A percentile compares a stretch with the other conserved stretches of the same genome.
These are phyloP conservation scores for Starmerella etchellsii DNA, from an alignment of 805 yeast species.

Conservation along the genomic window DNA sequence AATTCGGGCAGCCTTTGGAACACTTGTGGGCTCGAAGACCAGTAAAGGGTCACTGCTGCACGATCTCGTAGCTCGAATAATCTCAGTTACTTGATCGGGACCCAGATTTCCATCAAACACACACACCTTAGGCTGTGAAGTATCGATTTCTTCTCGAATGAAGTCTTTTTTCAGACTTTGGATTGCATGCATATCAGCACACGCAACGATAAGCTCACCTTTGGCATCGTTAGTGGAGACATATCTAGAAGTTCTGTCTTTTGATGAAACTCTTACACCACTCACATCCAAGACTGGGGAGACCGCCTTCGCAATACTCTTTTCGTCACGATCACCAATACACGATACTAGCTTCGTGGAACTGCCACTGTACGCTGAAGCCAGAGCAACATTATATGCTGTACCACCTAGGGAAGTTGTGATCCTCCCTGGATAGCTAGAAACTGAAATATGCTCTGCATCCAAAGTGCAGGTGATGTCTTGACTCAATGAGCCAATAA, in stretches of 20 bases:
- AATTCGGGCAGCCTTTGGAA: constrained; percentile 43
- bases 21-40: constrained; percentile 69
- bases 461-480: constrained; percentile 50
- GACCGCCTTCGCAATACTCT: constrained; percentile 17
- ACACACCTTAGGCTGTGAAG: constrained; percentile 43
- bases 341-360: constrained; percentile 14
- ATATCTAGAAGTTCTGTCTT: constrained; percentile 52
- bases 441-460: constrained; percentile 25
- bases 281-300: constrained; percentile 23
- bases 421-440: constrained; percentile 63
- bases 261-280: constrained; percentile 30
- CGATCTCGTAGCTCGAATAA: constrained; percentile 21
- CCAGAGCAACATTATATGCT: constrained; percentile 65
- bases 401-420: constrained; percentile 65
- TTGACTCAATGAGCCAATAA: constrained; percentile 65
- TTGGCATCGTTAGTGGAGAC: constrained; percentile 47
- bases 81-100: constrained; percentile 29
- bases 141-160: constrained; percentile 32
- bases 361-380: constrained; percentile 33
- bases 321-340: constrained; percentile 22
- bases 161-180: constrained; percentile 37
- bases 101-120: constrained; percentile 62
- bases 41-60: constrained; percentile 5
- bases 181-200: constrained; percentile 72
- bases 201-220: constrained; percentile 61